These are phyloP conservation scores for Aspergillus transmontanensis DNA, from an alignment of 2,329 filamentous ascomycete species.

Conservation along the genomic window DNA sequence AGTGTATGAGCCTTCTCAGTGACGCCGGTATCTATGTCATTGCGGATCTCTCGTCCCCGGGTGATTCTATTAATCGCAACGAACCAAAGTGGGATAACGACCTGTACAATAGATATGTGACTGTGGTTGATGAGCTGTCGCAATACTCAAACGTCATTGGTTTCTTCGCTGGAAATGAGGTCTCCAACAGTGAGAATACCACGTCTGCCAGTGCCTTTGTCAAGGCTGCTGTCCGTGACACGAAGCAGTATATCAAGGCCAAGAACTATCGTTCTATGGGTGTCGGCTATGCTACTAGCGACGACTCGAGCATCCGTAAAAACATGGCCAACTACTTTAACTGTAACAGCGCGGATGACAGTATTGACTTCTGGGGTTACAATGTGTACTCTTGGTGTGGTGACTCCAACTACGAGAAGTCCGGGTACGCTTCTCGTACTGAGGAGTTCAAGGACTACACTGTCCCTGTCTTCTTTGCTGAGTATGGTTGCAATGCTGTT, in stretches of 20 bases:
- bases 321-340: slow-evolving; percentile 91
- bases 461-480: slow-evolving; percentile 93
- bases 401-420: slow-evolving; percentile 71
- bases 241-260: slow-evolving; percentile 83
- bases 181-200: slow-evolving; percentile 84
- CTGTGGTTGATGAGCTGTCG: slow-evolving; percentile 75
- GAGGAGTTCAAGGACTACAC: slow-evolving; percentile 84
- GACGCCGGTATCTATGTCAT: slow-evolving; percentile 91
- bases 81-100: slow-evolving; percentile 74
- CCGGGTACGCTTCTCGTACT: slow-evolving; percentile 78
- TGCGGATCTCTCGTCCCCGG: slow-evolving; percentile 81
- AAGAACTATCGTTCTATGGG: slow-evolving; percentile 76
- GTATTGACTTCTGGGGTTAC: slow-evolving; percentile 98
- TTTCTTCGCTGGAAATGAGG: slow-evolving; percentile 98
- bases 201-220: slow-evolving; percentile 88
- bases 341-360: slow-evolving; percentile 66
- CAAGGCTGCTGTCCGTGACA: slow-evolving; percentile 94
- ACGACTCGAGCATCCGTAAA: slow-evolving; percentile 77
- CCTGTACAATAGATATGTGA: slow-evolving; percentile 77
- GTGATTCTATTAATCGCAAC: slow-evolving; percentile 79
- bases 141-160: slow-evolving; percentile 87
- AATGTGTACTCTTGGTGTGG: slow-evolving; percentile 99
- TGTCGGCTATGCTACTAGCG: slow-evolving; percentile 93
- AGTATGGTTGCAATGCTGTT: slow-evolving; percentile 88
- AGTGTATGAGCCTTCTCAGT: slow-evolving; percentile 80